These are phyloP conservation scores for Umbilicaria muhlenbergii DNA, from an alignment of 495 filamentous ascomycete genomes.

Conservation along the genomic window DNA sequence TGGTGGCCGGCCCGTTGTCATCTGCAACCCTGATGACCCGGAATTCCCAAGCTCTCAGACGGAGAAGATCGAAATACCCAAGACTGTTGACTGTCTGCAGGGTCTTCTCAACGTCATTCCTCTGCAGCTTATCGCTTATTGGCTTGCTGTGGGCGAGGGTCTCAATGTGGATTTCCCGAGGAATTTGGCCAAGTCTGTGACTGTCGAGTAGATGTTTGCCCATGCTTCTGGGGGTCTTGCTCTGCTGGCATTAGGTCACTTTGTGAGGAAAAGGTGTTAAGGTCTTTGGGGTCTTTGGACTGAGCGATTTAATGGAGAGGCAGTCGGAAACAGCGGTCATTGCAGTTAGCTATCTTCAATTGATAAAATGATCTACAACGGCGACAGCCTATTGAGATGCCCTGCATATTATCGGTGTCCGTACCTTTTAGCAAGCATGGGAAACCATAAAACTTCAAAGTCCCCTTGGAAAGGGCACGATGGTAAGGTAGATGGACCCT, in stretches of 20 bases:
- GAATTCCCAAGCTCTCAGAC: conserved; percentile 79
- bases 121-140: conserved; percentile 93
- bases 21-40: conserved; percentile 80
- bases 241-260: not conserved
- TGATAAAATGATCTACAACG: too few relatives aligned
- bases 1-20: conserved; percentile 87
- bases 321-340: not conserved
- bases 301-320: not conserved
- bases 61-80: conserved; percentile 93
- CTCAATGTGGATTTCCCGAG: conserved; percentile 95
- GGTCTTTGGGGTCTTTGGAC: not conserved
- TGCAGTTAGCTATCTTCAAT: not conserved
- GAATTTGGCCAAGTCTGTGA: conserved; percentile 97
- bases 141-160: conserved; percentile 90
- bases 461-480: too few relatives aligned
- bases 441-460: too few relatives aligned
- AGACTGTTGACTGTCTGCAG: conserved; percentile 89
- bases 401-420: too few relatives aligned
- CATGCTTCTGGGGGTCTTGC: not conserved
- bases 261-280: not conserved
- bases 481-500: too few relatives aligned
- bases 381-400: too few relatives aligned
- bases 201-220: conserved; percentile 60
- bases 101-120: conserved; percentile 96
- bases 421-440: too few relatives aligned